Conservation (phyloP, 805 yeast species). For the Starmerella vaccinii region DNA sequence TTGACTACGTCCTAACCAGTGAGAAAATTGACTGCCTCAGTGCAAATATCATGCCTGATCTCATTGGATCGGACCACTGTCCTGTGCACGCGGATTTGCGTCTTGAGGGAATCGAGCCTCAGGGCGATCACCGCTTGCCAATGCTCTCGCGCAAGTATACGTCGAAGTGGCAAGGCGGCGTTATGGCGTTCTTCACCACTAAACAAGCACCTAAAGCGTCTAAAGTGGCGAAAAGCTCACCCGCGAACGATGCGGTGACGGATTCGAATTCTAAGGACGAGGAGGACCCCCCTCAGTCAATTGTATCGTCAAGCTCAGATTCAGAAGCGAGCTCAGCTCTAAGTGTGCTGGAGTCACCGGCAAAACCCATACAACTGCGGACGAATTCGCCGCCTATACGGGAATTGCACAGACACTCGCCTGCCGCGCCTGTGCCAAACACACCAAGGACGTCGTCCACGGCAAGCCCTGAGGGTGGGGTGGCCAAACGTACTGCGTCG, state of each 20-base stretch:
- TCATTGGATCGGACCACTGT: slow-evolving; percentile 90
- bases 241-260: no score
- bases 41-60: slow-evolving; percentile 51
- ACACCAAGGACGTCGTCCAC: no score
- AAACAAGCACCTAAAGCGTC: neutral
- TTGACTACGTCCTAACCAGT: slow-evolving; percentile 62
- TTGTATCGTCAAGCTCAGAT: no score
- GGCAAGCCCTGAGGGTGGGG: no score
- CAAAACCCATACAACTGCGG: no score
- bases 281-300: no score
- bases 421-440: neutral
- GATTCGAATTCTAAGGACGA: no score
- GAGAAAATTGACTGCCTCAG: slow-evolving; percentile 34
- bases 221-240: no score
- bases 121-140: slow-evolving; percentile 9
- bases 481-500: neutral
- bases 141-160: slow-evolving; percentile 1
- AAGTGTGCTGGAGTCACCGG: no score
- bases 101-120: slow-evolving; percentile 8
- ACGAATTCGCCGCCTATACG: no score
- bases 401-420: no score
- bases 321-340: no score
- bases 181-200: slow-evolving; percentile 5
- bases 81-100: slow-evolving; percentile 69
- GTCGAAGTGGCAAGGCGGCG: slow-evolving; percentile 7